Evolutionary conservation across 176 grass and related monocot species (phyloP).

Genomic region (Eragrostis curvula): DNA sequence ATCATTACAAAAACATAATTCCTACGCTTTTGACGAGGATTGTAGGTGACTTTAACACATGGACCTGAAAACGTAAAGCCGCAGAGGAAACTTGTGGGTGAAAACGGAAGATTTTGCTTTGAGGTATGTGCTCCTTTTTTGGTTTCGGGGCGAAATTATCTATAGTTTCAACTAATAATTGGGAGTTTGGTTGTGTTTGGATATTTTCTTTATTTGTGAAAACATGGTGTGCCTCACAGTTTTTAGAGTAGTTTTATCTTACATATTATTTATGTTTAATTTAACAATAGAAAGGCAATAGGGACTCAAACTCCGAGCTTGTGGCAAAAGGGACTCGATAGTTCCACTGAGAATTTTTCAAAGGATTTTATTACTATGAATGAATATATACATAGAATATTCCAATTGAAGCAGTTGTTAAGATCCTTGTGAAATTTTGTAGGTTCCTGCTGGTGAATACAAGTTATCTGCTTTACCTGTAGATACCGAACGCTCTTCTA

Average conservation of each 20-base stretch:
- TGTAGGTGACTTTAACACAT: constrained; percentile 81
- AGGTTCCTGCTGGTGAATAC: constrained; percentile 90
- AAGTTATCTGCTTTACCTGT: constrained; percentile 77
- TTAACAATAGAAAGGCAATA: constrained; percentile 20
- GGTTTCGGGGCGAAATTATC: neutral
- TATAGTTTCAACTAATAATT: constrained; percentile 11
- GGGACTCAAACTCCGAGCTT: neutral
- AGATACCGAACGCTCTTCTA: constrained; percentile 64
- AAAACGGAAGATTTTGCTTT: constrained; percentile 92
- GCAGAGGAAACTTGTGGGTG: constrained; percentile 68
- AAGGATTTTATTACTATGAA: neutral
- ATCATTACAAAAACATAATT: constrained; percentile 17
- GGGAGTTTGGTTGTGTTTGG: constrained; percentile 3
- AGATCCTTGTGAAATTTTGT: constrained; percentile 46
- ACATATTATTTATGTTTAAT: neutral
- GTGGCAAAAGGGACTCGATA: no score
- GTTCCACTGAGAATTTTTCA: neutral
- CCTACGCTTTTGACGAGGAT: constrained; percentile 38
- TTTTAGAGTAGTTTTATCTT: constrained; percentile 26
- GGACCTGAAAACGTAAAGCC: constrained; percentile 84
- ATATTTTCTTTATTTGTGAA: constrained; percentile 4
- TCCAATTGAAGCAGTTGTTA: constrained; percentile 16
- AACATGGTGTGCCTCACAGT: neutral
- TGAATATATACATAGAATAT: constrained; percentile 2
- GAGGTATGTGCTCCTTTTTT: constrained; percentile 55